phyloP scores from a whole-genome alignment of 106 monocot genomes.

The Phalaenopsis aphrodite region DNA sequence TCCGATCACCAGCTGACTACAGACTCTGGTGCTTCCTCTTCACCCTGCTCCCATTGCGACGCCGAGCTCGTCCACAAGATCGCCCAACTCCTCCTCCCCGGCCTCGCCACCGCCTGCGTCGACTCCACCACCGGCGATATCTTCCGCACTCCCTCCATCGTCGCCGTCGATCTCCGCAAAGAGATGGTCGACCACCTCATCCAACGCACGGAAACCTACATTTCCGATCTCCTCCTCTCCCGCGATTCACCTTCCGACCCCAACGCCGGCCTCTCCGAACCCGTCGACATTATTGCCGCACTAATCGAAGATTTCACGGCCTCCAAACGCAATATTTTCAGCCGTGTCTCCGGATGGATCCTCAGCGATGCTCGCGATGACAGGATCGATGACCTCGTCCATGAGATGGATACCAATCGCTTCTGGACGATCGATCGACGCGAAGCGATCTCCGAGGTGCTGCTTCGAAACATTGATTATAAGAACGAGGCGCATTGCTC shows the following conservation, averaged over 20 bases:
- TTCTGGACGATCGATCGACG: constrained; percentile 51
- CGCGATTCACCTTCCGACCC: not conserved
- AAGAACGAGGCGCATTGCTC: constrained; percentile 37
- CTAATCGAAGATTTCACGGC: constrained; percentile 44
- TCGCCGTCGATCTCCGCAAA: constrained; percentile 38
- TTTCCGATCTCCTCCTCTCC: constrained; percentile 24
- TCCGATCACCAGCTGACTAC: constrained; percentile 3
- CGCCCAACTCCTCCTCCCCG: constrained; percentile 37
- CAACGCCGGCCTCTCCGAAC: not conserved
- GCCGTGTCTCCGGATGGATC: constrained; percentile 52
- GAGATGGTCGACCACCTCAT: constrained; percentile 40
- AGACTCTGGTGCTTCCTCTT: not conserved
- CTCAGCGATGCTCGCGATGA: constrained; percentile 62
- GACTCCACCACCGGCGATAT: constrained; percentile 34
- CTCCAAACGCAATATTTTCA: constrained; percentile 28
- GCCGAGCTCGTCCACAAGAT: constrained; percentile 42
- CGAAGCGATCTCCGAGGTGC: constrained; percentile 22
- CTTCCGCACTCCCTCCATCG: constrained; percentile 35
- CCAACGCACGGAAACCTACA: constrained; percentile 19
- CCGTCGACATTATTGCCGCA: constrained; percentile 24
- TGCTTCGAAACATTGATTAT: constrained; percentile 47
- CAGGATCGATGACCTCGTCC: constrained; percentile 63
- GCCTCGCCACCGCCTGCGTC: constrained; percentile 29
- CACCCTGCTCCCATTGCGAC: constrained; percentile 32
- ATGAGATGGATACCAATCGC: constrained; percentile 44